A percentile compares a stretch with the other conserved stretches of the same genome.
Evolutionary conservation across 192 early-diverging fungal genomes (phyloP).

Genomic region (Backusella morwellensis): DNA sequence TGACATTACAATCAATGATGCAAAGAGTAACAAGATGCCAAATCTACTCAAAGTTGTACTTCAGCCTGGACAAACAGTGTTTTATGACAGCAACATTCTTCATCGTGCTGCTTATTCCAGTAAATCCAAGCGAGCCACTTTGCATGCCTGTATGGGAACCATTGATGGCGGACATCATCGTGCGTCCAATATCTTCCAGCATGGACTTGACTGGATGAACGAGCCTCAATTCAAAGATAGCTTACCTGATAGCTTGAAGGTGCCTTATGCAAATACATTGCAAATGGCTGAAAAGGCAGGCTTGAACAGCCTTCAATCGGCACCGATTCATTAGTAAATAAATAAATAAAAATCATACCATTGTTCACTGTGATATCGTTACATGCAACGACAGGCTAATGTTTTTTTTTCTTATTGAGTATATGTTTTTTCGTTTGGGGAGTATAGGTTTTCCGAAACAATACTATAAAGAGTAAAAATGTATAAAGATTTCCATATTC

Average conservation of each 20-base stretch:
- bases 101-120: constrained; percentile 44
- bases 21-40: constrained; percentile 41
- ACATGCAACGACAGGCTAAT: no score
- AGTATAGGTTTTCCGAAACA: no score
- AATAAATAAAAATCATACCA: background rate
- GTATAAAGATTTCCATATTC: no score
- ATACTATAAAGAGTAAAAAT: no score
- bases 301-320: constrained; percentile 4
- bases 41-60: constrained; percentile 30
- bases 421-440: no score
- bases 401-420: no score
- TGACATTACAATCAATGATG: constrained; percentile 42
- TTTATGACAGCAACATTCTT: constrained; percentile 51
- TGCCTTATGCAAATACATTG: constrained; percentile 35
- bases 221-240: constrained; percentile 35
- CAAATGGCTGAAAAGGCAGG: constrained; percentile 28
- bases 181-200: constrained; percentile 45
- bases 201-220: constrained; percentile 48
- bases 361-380: background rate
- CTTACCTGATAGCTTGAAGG: constrained; percentile 29
- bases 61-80: constrained; percentile 48
- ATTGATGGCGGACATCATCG: constrained; percentile 44
- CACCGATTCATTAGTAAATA: constrained; percentile 13
- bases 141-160: constrained; percentile 48
- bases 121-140: constrained; percentile 37